Evolutionary conservation across 148 eudicot species (phyloP).

Genomic region (Beta vulgaris): DNA sequence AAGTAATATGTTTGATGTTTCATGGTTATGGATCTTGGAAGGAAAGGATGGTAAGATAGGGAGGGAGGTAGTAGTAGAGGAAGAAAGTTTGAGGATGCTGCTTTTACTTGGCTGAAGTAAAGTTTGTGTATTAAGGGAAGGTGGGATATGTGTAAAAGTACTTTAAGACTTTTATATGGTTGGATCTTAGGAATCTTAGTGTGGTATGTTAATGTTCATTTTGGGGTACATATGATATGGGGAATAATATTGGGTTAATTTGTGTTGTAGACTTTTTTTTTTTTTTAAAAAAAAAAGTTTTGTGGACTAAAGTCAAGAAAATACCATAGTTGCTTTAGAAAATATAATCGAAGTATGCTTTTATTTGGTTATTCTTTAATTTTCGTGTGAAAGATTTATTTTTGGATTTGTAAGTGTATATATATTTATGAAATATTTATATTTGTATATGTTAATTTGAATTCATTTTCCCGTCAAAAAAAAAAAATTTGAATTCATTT

Average conservation of each 20-base stretch:
- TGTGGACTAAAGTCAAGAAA: slow-evolving; percentile 9
- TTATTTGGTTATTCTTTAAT: background rate
- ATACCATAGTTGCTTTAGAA: slow-evolving; percentile 14
- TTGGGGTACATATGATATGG: background rate
- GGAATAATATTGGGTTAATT: background rate
- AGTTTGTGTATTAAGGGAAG: slow-evolving; percentile 25
- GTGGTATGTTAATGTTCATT: background rate
- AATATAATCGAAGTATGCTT: background rate
- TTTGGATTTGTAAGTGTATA: background rate
- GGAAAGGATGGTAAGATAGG: background rate
- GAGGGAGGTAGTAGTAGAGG: background rate
- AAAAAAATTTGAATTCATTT: no score
- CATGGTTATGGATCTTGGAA: slow-evolving; percentile 11
- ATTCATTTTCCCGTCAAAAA: no score
- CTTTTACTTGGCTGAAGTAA: slow-evolving; percentile 40
- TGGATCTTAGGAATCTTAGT: slow-evolving; percentile 18
- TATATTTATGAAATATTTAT: no score
- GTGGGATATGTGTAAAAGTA: background rate
- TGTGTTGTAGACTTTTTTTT: background rate
- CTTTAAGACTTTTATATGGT: slow-evolving; percentile 9
- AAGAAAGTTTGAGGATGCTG: slow-evolving; percentile 34
- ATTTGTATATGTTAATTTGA: no score
- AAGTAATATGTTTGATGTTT: background rate
- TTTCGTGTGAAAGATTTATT: background rate
- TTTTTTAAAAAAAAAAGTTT: no score